Base-by-base conservation (phyloP, 345 rosid genomes). In the Aquilaria yunnanensis region DNA sequence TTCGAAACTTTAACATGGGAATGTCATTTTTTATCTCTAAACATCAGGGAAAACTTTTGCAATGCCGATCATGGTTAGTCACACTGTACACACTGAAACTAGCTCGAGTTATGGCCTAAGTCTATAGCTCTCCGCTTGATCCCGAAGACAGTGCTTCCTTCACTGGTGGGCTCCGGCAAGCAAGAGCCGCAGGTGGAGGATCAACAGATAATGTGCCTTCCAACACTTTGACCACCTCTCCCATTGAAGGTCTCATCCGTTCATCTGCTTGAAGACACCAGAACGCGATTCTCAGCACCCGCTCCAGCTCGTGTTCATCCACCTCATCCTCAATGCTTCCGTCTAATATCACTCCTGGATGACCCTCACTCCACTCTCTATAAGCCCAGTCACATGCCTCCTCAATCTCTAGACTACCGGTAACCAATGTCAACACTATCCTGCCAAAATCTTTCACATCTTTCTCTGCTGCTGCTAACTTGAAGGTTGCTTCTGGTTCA, bases 211-310 rank as follows among this genome's bases (percentile, higher is more conserved):
- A 51, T 46, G 84, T 77, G 9, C 96, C 96, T 70, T 86, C 92
- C 63, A 88, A 56, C 51, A 86, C 90, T 70, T 82, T 84, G 52
- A 86, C 80, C n/a, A 81, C 90, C 83, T 88, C 92, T 0, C 69
- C 80, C 86, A 84, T 86, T 9, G 86, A 75, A 57, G 92, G 96
- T 77, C 89, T 88, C 74, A 84, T 60, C 10, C 85, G 75, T 60
- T 76, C 79, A 62, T 89, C 85, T 1, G 11, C 68, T 59, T 89
- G 92, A 71, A 86, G 77, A 69, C 92, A 89, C 90, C 96, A 89
- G 54, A 86, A 85, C 49, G 79, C 72, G 32, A 80, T 86, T 64
- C 90, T 86, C 67, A 89, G 47, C 33, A 71, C 74, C 54, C 88
- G 62, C 71, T 86, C 88, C 45, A 89, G 76, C 84, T 83, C 84